Conservation (phyloP, 2,329 filamentous ascomycete species). For the Trichophyton simii region DNA sequence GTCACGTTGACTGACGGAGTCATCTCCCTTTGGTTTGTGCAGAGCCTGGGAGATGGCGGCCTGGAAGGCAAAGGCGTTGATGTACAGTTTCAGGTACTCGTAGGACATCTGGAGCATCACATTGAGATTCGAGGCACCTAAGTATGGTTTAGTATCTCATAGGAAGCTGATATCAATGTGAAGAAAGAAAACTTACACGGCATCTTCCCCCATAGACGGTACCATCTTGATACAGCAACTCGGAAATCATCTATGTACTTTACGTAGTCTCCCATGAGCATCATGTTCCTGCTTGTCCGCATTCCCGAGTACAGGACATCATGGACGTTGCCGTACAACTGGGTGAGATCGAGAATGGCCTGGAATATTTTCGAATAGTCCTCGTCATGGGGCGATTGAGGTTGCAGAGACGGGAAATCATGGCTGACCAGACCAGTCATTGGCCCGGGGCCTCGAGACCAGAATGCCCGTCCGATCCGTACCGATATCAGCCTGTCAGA, state of each 20-base stretch:
- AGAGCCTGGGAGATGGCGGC: conserved; percentile 48
- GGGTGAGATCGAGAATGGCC: conserved; percentile 57
- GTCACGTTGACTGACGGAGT: conserved; percentile 27
- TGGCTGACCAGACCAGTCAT: conserved; percentile 51
- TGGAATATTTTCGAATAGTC: conserved; percentile 58
- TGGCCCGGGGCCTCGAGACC: conserved; percentile 58
- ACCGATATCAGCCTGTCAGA: conserved; percentile 58
- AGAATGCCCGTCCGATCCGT: conserved; percentile 58
- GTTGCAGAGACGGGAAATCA: conserved; percentile 55
- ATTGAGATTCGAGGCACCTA: conserved; percentile 52
- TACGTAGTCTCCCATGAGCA: conserved; percentile 59
- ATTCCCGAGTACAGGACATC: conserved; percentile 62
- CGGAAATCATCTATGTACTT: conserved; percentile 65
- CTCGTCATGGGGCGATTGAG: conserved; percentile 46
- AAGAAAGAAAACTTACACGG: conserved; percentile 38
- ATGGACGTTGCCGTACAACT: conserved; percentile 61
- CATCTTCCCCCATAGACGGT: conserved; percentile 54
- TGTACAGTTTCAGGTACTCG: conserved; percentile 60
- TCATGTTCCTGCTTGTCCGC: conserved; percentile 55
- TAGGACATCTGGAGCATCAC: conserved; percentile 57
- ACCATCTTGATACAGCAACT: conserved; percentile 56
- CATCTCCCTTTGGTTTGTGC: conserved; percentile 24
- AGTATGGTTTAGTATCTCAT: conserved; percentile 11
- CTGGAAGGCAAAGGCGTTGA: conserved; percentile 64
- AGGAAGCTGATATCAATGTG: not conserved